Base-by-base conservation (phyloP, 2,329 filamentous ascomycete genomes). In the Lachnellula arida region DNA sequence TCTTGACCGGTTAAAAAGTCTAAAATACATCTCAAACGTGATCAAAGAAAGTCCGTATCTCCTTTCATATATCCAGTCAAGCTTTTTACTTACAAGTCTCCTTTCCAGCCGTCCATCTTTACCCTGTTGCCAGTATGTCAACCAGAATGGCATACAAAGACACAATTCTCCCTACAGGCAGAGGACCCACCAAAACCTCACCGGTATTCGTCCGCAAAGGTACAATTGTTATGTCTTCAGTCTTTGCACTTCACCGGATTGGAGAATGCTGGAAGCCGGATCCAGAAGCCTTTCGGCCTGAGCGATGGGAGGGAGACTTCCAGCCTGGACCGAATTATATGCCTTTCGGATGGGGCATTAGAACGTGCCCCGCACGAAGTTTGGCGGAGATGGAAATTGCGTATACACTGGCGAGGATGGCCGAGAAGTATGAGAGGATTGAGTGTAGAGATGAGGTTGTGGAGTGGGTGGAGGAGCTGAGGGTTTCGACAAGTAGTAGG, bases 51-150 rank as follows among this genome's bases (percentile, higher is more conserved):
- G 54, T 56, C 11, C 40, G 49, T 32, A 14, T 11, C n/a, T n/a
- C 5, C n/a, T 19, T 19, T 23, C 35, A 5, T 15, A 15, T 4
- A 37, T 39, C 25, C 4, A 25, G 11, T 17, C 5, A 32, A 39
- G 28, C 11, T n/a, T 3, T 47, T 34, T 12, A 37, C n/a, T 19
- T 23, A 25, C 35, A 9, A 43, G 28, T 19, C 14, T 39, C 17
- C 11, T 25, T 56, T 22, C 7, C 37, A 67, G 74, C 77, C 8
- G 74, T 83, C 3, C 77, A 79, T 15, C 62, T 79, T 2, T 74
- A 80, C 60, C 78, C 80, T 5, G 72, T 77, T 7, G 78, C 82
- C 11, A 78, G 79, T 3, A 62, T 74, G 35, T 82, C 82, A 65
- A 68, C 70, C 12, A 77, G 81, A 50, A 62, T 67, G 25, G 77